Conservation (phyloP, 179 eudicot species). For the Pouteria campechiana region DNA sequence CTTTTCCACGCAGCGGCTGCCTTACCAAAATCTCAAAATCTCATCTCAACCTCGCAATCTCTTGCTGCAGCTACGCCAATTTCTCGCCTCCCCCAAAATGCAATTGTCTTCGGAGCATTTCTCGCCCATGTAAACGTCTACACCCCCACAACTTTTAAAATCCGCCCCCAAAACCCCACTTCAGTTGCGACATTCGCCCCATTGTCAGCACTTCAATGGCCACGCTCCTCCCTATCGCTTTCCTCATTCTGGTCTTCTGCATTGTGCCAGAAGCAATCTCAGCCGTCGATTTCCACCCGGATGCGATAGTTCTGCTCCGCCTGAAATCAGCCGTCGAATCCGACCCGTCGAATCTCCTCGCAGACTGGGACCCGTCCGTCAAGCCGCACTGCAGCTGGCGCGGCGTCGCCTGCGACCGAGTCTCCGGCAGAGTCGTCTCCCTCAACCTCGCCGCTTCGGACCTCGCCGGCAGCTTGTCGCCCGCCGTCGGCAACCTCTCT, state of each 20-base stretch:
- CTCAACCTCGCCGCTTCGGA: constrained; percentile 10
- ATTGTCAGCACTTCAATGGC: too few relatives aligned
- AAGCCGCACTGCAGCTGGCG: constrained; percentile 30
- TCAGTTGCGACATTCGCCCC: too few relatives aligned
- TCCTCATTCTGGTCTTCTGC: not conserved
- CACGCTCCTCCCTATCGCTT: not conserved
- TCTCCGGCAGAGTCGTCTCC: constrained; percentile 13
- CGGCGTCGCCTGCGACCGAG: constrained; percentile 27
- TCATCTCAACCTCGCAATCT: too few relatives aligned
- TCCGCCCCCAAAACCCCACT: too few relatives aligned
- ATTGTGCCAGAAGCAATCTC: too few relatives aligned
- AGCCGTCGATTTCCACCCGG: not conserved
- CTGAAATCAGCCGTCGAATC: constrained; percentile 17
- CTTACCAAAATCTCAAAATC: too few relatives aligned
- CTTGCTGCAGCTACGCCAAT: too few relatives aligned
- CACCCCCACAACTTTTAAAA: too few relatives aligned
- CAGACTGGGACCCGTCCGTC: constrained; percentile 19
- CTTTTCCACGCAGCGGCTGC: too few relatives aligned
- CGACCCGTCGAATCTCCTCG: constrained; percentile 16
- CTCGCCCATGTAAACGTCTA: too few relatives aligned
- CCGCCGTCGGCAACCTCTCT: constrained; percentile 24
- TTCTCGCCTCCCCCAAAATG: too few relatives aligned
- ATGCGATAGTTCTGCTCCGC: constrained; percentile 13
- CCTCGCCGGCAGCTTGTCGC: constrained; percentile 10
- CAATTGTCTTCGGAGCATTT: too few relatives aligned